Base-by-base conservation (phyloP, 805 yeast species). In the Candida pseudofarinosa region DNA sequence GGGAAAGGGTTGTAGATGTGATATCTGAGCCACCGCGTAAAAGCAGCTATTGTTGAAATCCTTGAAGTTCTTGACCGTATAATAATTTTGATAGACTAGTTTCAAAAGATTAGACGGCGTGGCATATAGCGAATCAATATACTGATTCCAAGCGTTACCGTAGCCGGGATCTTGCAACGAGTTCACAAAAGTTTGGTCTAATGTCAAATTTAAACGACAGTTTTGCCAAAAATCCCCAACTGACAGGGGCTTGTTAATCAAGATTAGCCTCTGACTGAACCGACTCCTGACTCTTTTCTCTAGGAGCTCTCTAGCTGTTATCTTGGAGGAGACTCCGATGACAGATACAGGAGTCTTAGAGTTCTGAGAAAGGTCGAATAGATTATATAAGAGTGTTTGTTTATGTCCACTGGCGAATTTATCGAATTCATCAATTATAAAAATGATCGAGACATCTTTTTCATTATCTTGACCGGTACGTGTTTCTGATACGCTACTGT, bases 261-360 rank as follows among this genome's bases (percentile, higher is more conserved):
- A 73, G 18, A 89, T 73, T 2, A 85, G 63, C 39, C 95, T 67
- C 56, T 91, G 97, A 14, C 93, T 82, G 59, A 90, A 93, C 49
- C 99, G 69, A 43, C 95, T 83, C 51, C 88, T 76, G 0, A 93
- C 98, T 54, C 99, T 74, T 56, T 91, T 93, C 56, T 93, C 99
- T 37, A 93, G 67, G 52, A 80, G 71, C 52, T 91, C 97, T 39
- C 90, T 71, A 0, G 88, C 75, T 4, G 86, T 87, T 38, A 88
- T 69, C 41, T 83, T 81, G 1, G 90, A 75, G 0, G 95, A 82
- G 10, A 84, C 63, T 1, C 98, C 97, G 37, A 93, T 61, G 4
- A 91, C 86, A 40, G 93, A 77, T 4, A 90, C 80, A 1, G 97
- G 95, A 1, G 78, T 72, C 2, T 77, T 71, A 15, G 80, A 73